Percentiles rank a stretch among this genome's conserved stretches.
phyloP scores from a whole-genome alignment of 192 early-diverging fungal genomes.

The Backusella australiensis region DNA sequence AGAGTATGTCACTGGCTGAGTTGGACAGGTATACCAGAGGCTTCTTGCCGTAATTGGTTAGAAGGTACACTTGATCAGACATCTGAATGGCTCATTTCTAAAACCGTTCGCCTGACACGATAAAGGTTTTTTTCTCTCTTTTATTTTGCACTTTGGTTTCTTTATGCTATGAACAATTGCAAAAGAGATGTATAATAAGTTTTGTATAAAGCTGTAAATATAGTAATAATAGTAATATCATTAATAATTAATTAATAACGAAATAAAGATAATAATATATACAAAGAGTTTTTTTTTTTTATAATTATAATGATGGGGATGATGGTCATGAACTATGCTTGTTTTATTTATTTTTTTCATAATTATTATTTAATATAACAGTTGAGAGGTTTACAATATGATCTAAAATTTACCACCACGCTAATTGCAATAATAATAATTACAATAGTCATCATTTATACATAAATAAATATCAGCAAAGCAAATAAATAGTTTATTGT shows the following conservation, averaged over 20 bases:
- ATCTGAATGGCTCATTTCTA: constrained; percentile 12
- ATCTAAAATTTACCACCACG: constrained; percentile 10
- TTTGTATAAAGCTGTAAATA: background rate
- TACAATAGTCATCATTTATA: no score
- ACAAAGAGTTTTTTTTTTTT: background rate
- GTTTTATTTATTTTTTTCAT: background rate
- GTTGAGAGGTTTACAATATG: background rate
- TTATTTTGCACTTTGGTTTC: background rate
- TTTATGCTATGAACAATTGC: background rate
- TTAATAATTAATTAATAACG: background rate
- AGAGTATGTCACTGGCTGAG: background rate
- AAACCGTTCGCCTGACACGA: background rate
- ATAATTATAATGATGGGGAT: background rate
- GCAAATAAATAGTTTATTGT: background rate
- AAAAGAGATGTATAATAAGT: background rate
- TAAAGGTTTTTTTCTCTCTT: background rate
- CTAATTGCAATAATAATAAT: background rate
- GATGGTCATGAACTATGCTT: background rate
- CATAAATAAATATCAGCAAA: background rate
- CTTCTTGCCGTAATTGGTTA: background rate
- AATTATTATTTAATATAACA: background rate
- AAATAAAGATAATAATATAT: background rate
- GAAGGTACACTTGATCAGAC: constrained; percentile 9
- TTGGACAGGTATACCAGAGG: background rate
- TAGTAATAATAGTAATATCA: background rate